A percentile compares a stretch with the other conserved stretches of the same genome.
Evolutionary conservation across 2,329 filamentous ascomycete genomes (phyloP).

Genomic region (Trichoderma endophyticum): DNA sequence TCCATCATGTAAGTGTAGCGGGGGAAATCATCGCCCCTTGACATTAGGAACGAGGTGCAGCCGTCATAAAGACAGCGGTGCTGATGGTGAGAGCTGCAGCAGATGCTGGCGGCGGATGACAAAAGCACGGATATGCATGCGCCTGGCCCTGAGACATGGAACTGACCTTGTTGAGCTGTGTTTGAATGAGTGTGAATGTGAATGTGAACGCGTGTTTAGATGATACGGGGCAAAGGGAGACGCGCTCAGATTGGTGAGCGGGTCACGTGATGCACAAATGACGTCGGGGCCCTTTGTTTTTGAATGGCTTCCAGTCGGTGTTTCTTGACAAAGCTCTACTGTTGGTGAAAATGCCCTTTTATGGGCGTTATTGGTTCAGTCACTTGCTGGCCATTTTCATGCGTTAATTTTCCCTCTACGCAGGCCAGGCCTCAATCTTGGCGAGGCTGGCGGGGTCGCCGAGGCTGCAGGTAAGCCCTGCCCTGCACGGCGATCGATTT

Average conservation of each 20-base stretch:
- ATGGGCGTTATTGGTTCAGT: background rate
- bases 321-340: background rate
- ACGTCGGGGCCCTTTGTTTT: slow-evolving; percentile 1
- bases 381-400: background rate
- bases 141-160: background rate
- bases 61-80: background rate
- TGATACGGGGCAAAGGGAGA: slow-evolving; percentile 8
- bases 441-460: background rate
- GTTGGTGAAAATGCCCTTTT: background rate
- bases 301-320: background rate
- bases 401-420: background rate
- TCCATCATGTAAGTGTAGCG: slow-evolving; percentile 16
- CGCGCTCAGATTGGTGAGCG: background rate
- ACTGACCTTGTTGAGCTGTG: background rate
- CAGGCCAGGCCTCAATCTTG: background rate
- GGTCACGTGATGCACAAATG: background rate
- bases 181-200: background rate
- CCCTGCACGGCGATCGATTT: background rate
- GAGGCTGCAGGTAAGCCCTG: background rate
- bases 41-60: background rate
- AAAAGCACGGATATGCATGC: slow-evolving; percentile 1
- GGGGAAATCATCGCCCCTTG: slow-evolving; percentile 1
- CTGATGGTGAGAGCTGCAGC: background rate
- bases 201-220: slow-evolving; percentile 11
- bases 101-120: background rate